phyloP scores from a whole-genome alignment of 768 basidiomycete genomes.

The Suillus alpinus region DNA sequence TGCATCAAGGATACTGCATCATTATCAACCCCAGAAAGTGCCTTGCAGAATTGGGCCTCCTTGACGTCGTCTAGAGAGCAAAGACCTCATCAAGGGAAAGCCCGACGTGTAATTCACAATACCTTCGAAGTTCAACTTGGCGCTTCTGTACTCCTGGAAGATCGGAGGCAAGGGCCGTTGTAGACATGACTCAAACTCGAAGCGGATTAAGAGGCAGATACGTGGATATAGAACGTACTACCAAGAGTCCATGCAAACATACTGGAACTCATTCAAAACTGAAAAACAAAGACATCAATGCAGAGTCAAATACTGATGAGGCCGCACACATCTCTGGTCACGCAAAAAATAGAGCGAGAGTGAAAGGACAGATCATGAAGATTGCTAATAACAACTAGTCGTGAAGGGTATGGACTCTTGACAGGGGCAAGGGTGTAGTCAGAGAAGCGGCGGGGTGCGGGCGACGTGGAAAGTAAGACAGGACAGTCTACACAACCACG shows the following conservation, averaged over 20 bases:
- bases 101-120: not conserved
- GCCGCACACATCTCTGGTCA: constrained; percentile 1
- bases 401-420: constrained; percentile 37
- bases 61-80: not conserved
- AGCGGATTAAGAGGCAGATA: not conserved
- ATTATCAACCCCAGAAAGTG: not conserved
- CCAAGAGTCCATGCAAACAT: constrained; percentile 1
- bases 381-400: constrained; percentile 34
- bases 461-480: constrained; percentile 14
- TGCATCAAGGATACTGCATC: not conserved
- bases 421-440: constrained; percentile 12
- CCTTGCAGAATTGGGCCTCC: not conserved
- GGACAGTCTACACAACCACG: constrained; percentile 41
- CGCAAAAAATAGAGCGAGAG: constrained; percentile 15
- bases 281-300: constrained; percentile 1
- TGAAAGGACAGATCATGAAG: constrained; percentile 34
- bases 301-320: constrained; percentile 3
- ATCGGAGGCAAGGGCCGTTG: not conserved
- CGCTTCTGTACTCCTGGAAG: not conserved
- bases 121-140: not conserved
- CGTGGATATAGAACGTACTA: constrained; percentile 4
- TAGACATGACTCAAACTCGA: not conserved
- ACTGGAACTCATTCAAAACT: constrained; percentile 6
- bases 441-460: constrained; percentile 12
- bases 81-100: not conserved